A percentile compares a stretch with the other conserved stretches of the same genome.
These are phyloP conservation scores for Yarrowia sp. DNA, from an alignment of 805 yeast species.

Conservation along the genomic window DNA sequence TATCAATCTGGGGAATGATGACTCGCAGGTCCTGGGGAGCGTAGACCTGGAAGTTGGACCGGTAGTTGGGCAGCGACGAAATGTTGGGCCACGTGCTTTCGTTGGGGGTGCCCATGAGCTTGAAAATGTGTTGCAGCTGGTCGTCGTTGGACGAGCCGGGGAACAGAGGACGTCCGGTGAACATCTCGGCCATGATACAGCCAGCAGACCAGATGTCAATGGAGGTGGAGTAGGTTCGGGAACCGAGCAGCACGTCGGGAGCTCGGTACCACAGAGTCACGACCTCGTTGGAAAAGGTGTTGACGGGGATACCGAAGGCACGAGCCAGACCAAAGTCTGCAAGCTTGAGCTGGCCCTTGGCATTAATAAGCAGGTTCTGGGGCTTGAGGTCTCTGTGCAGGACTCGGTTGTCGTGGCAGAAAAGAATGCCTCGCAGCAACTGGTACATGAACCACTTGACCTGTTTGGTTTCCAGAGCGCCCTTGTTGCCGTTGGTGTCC, in stretches of 20 bases:
- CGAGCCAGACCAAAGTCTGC: slow-evolving; percentile 95
- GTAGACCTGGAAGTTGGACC: slow-evolving; percentile 77
- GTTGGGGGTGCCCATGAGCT: slow-evolving; percentile 94
- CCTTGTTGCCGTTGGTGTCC: slow-evolving; percentile 92
- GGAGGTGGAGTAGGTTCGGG: slow-evolving; percentile 92
- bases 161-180: slow-evolving; percentile 94
- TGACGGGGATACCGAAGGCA: slow-evolving; percentile 94
- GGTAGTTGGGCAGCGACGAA: slow-evolving; percentile 80
- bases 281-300: slow-evolving; percentile 97
- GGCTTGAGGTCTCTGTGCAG: slow-evolving; percentile 96
- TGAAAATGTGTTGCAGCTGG: slow-evolving; percentile 85
- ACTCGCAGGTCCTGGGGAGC: slow-evolving; percentile 80
- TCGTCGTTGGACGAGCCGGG: slow-evolving; percentile 97
- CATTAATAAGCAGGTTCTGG: slow-evolving; percentile 88
- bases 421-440: slow-evolving; percentile 81
- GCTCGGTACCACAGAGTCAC: slow-evolving; percentile 98
- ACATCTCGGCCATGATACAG: slow-evolving; percentile 96
- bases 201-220: slow-evolving; percentile 99
- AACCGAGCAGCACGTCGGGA: slow-evolving; percentile 92
- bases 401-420: slow-evolving; percentile 92
- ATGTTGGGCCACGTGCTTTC: slow-evolving; percentile 98
- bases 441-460: slow-evolving; percentile 92
- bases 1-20: slow-evolving; percentile 65
- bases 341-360: slow-evolving; percentile 87
- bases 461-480: slow-evolving; percentile 83